These are phyloP conservation scores for Sclerotinia glacialis DNA, from an alignment of 2,329 filamentous ascomycete species.

Conservation along the genomic window DNA sequence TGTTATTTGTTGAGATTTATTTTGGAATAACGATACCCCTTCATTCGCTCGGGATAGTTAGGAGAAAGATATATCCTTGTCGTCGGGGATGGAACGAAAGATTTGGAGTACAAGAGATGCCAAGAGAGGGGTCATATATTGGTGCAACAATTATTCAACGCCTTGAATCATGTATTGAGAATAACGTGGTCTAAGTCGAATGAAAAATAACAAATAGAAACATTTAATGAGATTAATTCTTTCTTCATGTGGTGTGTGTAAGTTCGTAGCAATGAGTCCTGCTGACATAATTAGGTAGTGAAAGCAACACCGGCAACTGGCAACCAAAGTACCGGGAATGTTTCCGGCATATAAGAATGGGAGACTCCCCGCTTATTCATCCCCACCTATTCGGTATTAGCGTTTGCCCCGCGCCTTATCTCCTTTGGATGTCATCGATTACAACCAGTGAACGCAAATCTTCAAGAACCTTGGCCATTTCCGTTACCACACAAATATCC, in stretches of 20 bases:
- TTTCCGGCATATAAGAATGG: background rate
- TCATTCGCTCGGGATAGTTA: constrained; percentile 19
- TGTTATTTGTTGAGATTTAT: constrained; percentile 13
- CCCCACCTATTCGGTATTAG: background rate
- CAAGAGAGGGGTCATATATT: constrained; percentile 5
- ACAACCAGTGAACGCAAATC: background rate
- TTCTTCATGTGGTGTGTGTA: background rate
- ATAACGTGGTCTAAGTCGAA: background rate
- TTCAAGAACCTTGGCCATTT: too few species aligned
- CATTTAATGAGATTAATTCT: background rate
- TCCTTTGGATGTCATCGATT: background rate
- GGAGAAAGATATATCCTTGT: background rate
- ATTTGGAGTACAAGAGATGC: background rate
- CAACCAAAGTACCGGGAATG: background rate
- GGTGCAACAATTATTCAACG: background rate
- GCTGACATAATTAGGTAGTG: background rate
- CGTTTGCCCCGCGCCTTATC: background rate
- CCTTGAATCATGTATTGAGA: background rate
- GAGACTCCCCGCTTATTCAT: background rate
- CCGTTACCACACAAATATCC: too few species aligned
- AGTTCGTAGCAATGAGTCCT: background rate
- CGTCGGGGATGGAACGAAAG: background rate
- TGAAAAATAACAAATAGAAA: background rate
- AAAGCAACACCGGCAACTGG: too few species aligned
- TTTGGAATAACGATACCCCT: constrained; percentile 22